Evolutionary conservation across 2,329 filamentous ascomycete species (phyloP).

Genomic region (Mollisia scopiformis): DNA sequence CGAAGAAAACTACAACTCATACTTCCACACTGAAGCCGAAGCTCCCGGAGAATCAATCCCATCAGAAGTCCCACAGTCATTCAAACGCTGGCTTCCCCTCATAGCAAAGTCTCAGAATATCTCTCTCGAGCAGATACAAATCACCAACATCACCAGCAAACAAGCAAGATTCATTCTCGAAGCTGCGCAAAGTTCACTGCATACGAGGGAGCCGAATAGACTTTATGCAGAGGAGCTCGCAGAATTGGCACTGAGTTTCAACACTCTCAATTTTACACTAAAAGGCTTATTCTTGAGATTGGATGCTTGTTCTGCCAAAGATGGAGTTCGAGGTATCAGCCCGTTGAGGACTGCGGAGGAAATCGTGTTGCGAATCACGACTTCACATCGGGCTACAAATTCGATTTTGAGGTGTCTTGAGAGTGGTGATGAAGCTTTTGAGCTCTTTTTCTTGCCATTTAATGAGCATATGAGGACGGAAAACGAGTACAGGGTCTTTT

Average conservation of each 20-base stretch:
- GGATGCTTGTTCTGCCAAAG: slow-evolving; percentile 47
- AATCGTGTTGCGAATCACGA: slow-evolving; percentile 42
- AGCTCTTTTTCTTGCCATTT: slow-evolving; percentile 45
- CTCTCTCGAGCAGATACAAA: slow-evolving; percentile 31
- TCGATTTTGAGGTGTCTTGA: slow-evolving; percentile 37
- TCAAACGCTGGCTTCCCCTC: slow-evolving; percentile 45
- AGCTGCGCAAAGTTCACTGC: slow-evolving; percentile 37
- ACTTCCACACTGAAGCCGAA: slow-evolving; percentile 39
- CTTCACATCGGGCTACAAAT: slow-evolving; percentile 41
- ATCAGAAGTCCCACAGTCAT: slow-evolving; percentile 41
- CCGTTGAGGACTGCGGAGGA: slow-evolving; percentile 34
- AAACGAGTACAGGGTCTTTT: slow-evolving; percentile 48
- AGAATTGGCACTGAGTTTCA: slow-evolving; percentile 34
- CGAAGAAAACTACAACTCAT: slow-evolving; percentile 39
- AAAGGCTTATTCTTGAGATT: slow-evolving; percentile 47
- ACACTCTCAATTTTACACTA: slow-evolving; percentile 33
- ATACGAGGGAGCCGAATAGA: slow-evolving; percentile 34
- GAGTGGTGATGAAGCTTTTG: slow-evolving; percentile 24
- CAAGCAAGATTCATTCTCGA: slow-evolving; percentile 39
- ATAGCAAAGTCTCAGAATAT: slow-evolving; percentile 41
- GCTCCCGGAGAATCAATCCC: slow-evolving; percentile 35
- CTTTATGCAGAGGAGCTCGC: slow-evolving; percentile 39
- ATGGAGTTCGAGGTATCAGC: slow-evolving; percentile 33
- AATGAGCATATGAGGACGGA: slow-evolving; percentile 41
- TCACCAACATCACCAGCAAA: slow-evolving; percentile 32